Conservation (phyloP, 768 basidiomycete species). For the Leccinum boreale region DNA sequence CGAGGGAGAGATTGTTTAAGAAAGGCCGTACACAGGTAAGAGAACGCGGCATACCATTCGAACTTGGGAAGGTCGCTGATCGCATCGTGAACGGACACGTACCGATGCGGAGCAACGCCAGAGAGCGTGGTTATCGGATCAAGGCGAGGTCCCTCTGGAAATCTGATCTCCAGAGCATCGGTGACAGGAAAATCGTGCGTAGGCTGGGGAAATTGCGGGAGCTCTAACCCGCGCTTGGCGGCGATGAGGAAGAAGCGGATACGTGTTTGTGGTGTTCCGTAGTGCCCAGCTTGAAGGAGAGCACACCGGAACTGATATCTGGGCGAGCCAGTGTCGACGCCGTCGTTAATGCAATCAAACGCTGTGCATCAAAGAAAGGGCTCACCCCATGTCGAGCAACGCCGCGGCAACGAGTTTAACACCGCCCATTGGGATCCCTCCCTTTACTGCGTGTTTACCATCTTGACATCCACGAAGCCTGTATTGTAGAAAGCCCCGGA, state of each 20-base stretch:
- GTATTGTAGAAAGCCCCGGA: constrained; percentile 42
- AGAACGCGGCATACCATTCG: constrained; percentile 56
- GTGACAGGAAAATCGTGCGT: constrained; percentile 40
- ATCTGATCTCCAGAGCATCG: constrained; percentile 49
- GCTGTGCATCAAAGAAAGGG: not conserved
- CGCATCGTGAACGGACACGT: constrained; percentile 66
- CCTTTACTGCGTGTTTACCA: constrained; percentile 45
- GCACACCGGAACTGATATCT: constrained; percentile 45
- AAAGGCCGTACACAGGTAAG: not conserved
- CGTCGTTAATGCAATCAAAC: not conserved
- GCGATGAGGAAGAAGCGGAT: constrained; percentile 51
- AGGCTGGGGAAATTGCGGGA: constrained; percentile 42
- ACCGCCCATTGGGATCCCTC: constrained; percentile 71
- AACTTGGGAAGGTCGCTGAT: constrained; percentile 70
- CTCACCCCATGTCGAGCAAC: constrained; percentile 64
- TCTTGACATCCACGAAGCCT: constrained; percentile 38
- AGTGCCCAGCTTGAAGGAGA: constrained; percentile 46
- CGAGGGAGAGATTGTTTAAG: not conserved
- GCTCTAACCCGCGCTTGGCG: constrained; percentile 32
- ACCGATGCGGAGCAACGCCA: constrained; percentile 55
- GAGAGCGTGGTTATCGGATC: constrained; percentile 42
- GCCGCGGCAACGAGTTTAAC: constrained; percentile 63
- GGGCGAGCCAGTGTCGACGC: not conserved
- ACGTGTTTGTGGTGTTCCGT: constrained; percentile 43
- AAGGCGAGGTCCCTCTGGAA: constrained; percentile 40